phyloP scores from a whole-genome alignment of 352 stramenopile species.

The Globisporangium irregulare region DNA sequence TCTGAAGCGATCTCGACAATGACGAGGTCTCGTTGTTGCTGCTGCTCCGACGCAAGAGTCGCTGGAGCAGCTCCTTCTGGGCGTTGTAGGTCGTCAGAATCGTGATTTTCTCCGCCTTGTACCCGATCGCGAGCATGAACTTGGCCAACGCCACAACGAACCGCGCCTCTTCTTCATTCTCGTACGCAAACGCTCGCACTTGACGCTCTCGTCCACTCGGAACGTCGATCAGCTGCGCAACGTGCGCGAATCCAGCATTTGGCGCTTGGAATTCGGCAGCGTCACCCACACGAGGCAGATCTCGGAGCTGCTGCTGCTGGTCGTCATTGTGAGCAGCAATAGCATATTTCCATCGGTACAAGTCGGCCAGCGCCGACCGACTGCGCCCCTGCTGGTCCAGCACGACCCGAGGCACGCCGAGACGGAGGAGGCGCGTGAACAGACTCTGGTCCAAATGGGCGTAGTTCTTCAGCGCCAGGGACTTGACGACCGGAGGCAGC shows the following conservation, averaged over 20 bases:
- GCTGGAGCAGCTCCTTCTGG: constrained; percentile 90
- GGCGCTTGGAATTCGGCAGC: constrained; percentile 39
- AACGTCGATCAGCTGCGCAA: constrained; percentile 90
- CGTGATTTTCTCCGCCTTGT: constrained; percentile 88
- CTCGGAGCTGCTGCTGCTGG: neutral
- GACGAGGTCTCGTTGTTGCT: neutral
- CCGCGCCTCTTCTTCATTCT: constrained; percentile 95
- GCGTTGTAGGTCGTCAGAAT: constrained; percentile 96
- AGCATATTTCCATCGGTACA: constrained; percentile 14
- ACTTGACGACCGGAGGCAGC: constrained; percentile 91
- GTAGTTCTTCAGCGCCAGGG: constrained; percentile 84
- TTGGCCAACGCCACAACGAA: constrained; percentile 92
- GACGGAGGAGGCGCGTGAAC: constrained; percentile 92
- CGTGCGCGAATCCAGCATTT: constrained; percentile 89
- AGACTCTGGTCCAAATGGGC: constrained; percentile 94
- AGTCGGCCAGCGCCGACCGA: constrained; percentile 6
- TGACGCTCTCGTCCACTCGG: constrained; percentile 55
- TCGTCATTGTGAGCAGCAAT: neutral
- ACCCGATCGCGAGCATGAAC: constrained; percentile 93
- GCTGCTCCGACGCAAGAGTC: constrained; percentile 61
- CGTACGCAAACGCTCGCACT: constrained; percentile 85
- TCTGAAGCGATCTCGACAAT: constrained; percentile 8
- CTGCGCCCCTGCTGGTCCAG: constrained; percentile 50
- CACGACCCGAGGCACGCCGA: constrained; percentile 90
- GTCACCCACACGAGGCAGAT: constrained; percentile 9